Base-by-base conservation (phyloP, 2,329 filamentous ascomycete species). In the Aspergillus fumigatus region DNA sequence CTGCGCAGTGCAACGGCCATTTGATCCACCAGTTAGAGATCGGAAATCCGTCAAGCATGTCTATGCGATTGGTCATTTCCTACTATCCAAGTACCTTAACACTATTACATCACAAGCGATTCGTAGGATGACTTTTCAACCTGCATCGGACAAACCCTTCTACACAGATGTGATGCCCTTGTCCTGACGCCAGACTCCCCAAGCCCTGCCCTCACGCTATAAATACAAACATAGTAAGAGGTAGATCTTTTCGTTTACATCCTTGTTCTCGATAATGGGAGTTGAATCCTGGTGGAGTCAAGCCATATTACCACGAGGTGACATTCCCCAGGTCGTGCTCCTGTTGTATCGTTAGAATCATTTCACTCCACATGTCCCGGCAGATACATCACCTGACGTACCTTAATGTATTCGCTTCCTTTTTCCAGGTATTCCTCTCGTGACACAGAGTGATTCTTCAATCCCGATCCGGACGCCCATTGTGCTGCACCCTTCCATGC, bases 351-450 rank as follows among this genome's bases (percentile, higher is more conserved):
- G 55, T 65, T 57, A 65, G 52, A n/a, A n/a, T 52, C 38, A 52
- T n/a, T 32, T 48, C 45, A 25, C 29, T 26, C 14, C 7, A 4
- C 50, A 10, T 10, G 23, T 53, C 19, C 3, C n/a, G 7, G 7
- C 17, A 26, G 9, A 21, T 10, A n/a, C 17, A 26, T 49, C 32
- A 45, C 7, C 25, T 7, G 9, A 59, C 66, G 59, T 67, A 77
- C 92, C 85, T 96, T 96, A 72, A 97, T 83, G 78, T 97, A 97
- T 66, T 97, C 93, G 23, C 86, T 81, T 1, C 94, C 94, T 80
- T 96, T 97, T 79, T 99, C 94, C 65, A 84, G 73, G 75, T 91
- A 99, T 75, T 97, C 94, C 63, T 88, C 88, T 66, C 83, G 85
- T 1, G 87, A 89, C 45, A 99, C 83, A 59, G 85, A 88, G 4